Evolutionary conservation across 164 flowering plant genomes (phyloP).

Genomic region (Tinospora cordifolia): DNA sequence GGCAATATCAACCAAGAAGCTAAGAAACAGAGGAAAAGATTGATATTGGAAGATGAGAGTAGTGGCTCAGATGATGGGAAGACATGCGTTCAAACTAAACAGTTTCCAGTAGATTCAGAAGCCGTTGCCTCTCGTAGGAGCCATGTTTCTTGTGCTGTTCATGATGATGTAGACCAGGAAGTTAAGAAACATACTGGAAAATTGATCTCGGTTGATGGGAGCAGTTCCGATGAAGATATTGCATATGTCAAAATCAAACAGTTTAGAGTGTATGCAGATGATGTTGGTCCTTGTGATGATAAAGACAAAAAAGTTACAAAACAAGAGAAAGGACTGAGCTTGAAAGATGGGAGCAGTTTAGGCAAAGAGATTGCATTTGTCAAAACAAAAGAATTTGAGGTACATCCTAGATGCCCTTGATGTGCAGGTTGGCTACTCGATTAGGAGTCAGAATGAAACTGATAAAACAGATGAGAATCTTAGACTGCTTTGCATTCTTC

Average conservation of each 20-base stretch:
- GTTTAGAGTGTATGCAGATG: background rate
- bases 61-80: slow-evolving; percentile 11
- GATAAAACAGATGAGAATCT: no score
- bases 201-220: no score
- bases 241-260: background rate
- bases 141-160: no score
- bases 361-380: slow-evolving; percentile 12
- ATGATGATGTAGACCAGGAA: no score
- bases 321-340: slow-evolving; percentile 7
- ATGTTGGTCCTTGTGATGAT: background rate
- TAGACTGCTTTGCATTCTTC: no score
- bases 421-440: no score
- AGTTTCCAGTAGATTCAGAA: no score
- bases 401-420: background rate
- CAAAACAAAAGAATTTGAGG: background rate
- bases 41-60: slow-evolving; percentile 5
- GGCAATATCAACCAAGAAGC: slow-evolving; percentile 8
- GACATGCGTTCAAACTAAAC: background rate
- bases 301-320: slow-evolving; percentile 8
- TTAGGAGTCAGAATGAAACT: no score
- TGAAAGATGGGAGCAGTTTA: slow-evolving; percentile 1
- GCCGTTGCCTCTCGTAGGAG: no score
- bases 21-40: slow-evolving; percentile 11
- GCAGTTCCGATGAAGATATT: background rate
- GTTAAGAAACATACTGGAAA: no score